A percentile compares a stretch with the other conserved stretches of the same genome.
Conservation (phyloP, 2,329 filamentous ascomycete genomes). For the Pseudogymnoascus sp. region DNA sequence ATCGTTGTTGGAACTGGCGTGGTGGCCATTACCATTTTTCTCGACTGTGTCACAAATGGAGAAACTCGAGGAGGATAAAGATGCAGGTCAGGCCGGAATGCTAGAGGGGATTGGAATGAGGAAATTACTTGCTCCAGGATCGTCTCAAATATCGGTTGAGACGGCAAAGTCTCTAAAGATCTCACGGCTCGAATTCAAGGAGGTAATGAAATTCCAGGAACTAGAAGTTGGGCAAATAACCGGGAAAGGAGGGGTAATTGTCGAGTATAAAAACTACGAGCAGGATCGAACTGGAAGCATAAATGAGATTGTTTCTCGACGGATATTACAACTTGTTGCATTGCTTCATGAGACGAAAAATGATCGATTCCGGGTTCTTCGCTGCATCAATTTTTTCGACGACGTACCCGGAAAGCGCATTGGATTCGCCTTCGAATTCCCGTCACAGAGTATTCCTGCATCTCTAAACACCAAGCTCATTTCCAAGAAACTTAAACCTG, state of each 20-base stretch:
- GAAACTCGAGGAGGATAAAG: background rate
- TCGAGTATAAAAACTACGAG: constrained; percentile 1
- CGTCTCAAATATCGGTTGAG: background rate
- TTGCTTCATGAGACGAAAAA: background rate
- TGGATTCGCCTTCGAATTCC: background rate
- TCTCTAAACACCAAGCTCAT: background rate
- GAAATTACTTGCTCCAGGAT: background rate
- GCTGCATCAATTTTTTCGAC: background rate
- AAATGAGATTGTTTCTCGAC: background rate
- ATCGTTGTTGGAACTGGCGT: background rate
- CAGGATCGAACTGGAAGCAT: background rate
- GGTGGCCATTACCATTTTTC: background rate
- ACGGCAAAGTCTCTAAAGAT: background rate
- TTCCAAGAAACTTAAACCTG: background rate
- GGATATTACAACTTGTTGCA: background rate
- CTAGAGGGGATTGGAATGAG: background rate
- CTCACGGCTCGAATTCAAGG: background rate
- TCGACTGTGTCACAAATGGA: background rate
- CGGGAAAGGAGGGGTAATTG: background rate
- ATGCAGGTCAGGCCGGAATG: background rate
- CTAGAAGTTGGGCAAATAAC: background rate
- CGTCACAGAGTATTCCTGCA: background rate
- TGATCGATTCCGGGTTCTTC: background rate
- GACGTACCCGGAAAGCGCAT: background rate
- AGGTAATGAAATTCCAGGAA: background rate